A percentile compares a stretch with the other conserved stretches of the same genome.
Conservation (phyloP, 305 asterid genomes). For the Solanum aculeatissimum region DNA sequence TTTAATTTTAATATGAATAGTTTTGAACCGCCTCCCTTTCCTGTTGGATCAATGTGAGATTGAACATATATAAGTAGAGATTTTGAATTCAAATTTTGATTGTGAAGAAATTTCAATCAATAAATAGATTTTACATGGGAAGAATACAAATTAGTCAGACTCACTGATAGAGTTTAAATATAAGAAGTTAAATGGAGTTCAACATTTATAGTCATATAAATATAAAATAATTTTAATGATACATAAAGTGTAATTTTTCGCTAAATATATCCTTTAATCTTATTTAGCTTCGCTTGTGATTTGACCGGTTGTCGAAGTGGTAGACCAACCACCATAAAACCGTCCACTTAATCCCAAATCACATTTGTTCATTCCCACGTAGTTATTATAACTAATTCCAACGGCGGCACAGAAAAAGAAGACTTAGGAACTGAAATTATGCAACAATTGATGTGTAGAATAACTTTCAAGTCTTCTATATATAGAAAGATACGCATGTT, state of each 20-base stretch:
- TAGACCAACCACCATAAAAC: background rate
- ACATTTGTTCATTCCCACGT: background rate
- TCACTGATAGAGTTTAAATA: accelerated
- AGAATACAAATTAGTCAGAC: no score
- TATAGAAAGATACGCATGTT: background rate
- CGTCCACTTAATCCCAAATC: background rate
- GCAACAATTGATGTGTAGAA: background rate
- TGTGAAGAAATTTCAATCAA: no score
- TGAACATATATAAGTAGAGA: background rate
- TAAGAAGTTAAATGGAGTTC: no score
- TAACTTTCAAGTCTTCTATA: background rate
- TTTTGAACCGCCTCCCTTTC: background rate
- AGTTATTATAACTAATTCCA: background rate
- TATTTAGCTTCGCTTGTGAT: background rate
- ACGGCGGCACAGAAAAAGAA: background rate
- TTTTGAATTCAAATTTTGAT: no score
- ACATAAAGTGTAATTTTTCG: no score
- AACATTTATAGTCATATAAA: no score
- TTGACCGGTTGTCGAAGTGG: background rate
- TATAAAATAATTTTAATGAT: no score
- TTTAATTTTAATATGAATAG: background rate
- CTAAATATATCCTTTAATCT: no score
- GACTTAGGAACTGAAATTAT: background rate
- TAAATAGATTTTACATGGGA: no score
- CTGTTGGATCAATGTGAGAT: background rate